Percentiles rank a stretch among this genome's conserved stretches.
These are phyloP conservation scores for Aspergillus kassunensis DNA, from an alignment of 495 filamentous ascomycete species.

Conservation along the genomic window DNA sequence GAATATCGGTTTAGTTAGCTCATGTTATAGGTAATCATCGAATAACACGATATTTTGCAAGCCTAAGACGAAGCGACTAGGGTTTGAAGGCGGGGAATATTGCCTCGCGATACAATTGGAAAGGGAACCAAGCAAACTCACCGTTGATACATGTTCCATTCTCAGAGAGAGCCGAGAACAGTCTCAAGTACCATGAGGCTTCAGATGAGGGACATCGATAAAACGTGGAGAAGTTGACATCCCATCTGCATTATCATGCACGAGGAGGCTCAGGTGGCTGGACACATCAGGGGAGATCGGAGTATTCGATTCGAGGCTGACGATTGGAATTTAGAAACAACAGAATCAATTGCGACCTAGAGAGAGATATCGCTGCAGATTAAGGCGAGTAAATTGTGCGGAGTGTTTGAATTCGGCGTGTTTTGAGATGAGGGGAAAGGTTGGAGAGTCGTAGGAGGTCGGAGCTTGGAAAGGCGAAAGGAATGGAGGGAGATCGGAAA, in stretches of 20 bases:
- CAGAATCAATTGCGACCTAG: neutral
- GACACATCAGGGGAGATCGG: constrained; percentile 17
- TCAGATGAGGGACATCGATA: constrained; percentile 35
- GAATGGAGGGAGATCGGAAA: constrained; percentile 16
- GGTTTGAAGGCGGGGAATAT: neutral
- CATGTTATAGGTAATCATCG: neutral
- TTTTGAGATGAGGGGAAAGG: constrained; percentile 10
- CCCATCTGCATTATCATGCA: constrained; percentile 36
- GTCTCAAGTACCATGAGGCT: constrained; percentile 37
- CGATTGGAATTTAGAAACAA: neutral
- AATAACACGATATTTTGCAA: neutral
- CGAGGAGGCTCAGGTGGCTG: constrained; percentile 18
- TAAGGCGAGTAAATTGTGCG: neutral
- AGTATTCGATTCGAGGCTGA: neutral
- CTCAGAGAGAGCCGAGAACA: constrained; percentile 31
- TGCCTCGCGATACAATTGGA: neutral
- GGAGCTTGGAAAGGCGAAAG: constrained; percentile 5
- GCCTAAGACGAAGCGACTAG: neutral
- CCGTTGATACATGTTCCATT: constrained; percentile 50
- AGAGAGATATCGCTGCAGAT: neutral
- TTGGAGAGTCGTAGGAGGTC: neutral
- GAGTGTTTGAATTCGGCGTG: constrained; percentile 5
- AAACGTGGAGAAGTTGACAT: constrained; percentile 30
- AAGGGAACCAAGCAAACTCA: constrained; percentile 23
- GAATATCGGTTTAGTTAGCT: constrained; percentile 8